phyloP scores from a whole-genome alignment of 768 basidiomycete genomes.

The Porphyrellus cyaneotinctus region DNA sequence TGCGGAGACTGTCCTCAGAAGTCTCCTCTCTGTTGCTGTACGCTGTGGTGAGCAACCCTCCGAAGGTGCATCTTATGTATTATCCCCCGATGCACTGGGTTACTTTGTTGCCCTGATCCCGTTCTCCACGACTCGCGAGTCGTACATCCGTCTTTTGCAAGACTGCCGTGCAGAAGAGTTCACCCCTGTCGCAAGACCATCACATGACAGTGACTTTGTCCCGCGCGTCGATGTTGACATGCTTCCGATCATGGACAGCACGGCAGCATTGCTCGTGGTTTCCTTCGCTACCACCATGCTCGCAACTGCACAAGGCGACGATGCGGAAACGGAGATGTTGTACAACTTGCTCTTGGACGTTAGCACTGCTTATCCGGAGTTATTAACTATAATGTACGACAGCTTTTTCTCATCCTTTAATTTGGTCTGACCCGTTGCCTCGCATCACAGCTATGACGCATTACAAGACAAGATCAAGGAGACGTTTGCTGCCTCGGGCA shows the following conservation, averaged over 20 bases:
- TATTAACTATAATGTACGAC: constrained; percentile 68
- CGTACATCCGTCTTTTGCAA: constrained; percentile 58
- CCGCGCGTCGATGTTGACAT: constrained; percentile 53
- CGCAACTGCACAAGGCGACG: constrained; percentile 70
- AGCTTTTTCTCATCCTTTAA: constrained; percentile 1
- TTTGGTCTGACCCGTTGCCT: constrained; percentile 5
- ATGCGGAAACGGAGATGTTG: constrained; percentile 76
- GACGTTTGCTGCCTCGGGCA: constrained; percentile 66
- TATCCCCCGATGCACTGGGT: constrained; percentile 60
- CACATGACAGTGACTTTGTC: constrained; percentile 42
- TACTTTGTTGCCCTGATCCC: constrained; percentile 80
- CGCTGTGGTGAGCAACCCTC: constrained; percentile 34
- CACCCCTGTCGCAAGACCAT: constrained; percentile 34
- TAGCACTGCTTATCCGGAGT: constrained; percentile 62
- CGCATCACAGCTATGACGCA: constrained; percentile 61
- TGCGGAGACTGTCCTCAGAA: constrained; percentile 58
- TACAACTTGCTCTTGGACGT: constrained; percentile 75
- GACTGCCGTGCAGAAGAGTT: constrained; percentile 56
- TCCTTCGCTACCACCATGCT: constrained; percentile 78
- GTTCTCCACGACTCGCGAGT: constrained; percentile 51
- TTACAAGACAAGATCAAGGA: constrained; percentile 74
- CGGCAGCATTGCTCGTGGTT: constrained; percentile 64
- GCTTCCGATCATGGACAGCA: constrained; percentile 58
- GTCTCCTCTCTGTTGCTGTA: constrained; percentile 58
- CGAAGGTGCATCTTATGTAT: constrained; percentile 41